Percentiles rank a stretch among this genome's conserved stretches.
Evolutionary conservation across 176 grass and related monocot species (phyloP).

Genomic region (Poa annua): DNA sequence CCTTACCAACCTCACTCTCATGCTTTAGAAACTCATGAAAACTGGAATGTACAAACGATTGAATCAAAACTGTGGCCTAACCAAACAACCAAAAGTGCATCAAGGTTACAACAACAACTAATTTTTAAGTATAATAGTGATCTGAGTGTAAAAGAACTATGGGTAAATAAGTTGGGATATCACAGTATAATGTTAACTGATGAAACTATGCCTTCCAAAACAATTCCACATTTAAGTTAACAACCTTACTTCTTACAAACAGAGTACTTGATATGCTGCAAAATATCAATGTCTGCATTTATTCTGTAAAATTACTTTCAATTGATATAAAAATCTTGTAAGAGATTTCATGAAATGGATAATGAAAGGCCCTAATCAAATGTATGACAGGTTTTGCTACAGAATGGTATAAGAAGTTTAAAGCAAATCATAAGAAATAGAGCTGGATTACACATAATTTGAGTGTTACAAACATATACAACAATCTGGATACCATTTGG

Average conservation of each 20-base stretch:
- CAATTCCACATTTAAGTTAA: constrained; percentile 9
- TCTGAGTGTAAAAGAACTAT: constrained; percentile 10
- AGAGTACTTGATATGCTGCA: neutral
- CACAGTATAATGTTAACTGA: neutral
- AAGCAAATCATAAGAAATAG: constrained; percentile 8
- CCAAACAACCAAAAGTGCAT: constrained; percentile 30
- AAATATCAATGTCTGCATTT: neutral
- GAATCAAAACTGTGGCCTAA: constrained; percentile 33
- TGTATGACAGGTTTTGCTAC: neutral
- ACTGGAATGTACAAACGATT: constrained; percentile 50
- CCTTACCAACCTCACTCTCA: constrained; percentile 90
- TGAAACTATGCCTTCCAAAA: constrained; percentile 16
- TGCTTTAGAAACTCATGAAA: constrained; percentile 97
- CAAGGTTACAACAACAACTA: constrained; percentile 16
- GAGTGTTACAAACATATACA: neutral
- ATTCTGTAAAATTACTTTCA: constrained; percentile 4
- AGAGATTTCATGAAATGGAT: constrained; percentile 4
- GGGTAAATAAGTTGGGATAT: neutral
- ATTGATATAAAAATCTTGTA: neutral
- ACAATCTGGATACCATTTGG: constrained; percentile 1
- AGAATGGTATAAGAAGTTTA: constrained; percentile 14
- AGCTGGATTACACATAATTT: constrained; percentile 22
- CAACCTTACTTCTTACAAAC: constrained; percentile 9
- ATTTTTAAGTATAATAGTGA: constrained; percentile 23
- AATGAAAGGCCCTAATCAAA: constrained; percentile 15